A percentile compares a stretch with the other conserved stretches of the same genome.
Conservation (phyloP, 495 filamentous ascomycete species). For the Podospora sp. region DNA sequence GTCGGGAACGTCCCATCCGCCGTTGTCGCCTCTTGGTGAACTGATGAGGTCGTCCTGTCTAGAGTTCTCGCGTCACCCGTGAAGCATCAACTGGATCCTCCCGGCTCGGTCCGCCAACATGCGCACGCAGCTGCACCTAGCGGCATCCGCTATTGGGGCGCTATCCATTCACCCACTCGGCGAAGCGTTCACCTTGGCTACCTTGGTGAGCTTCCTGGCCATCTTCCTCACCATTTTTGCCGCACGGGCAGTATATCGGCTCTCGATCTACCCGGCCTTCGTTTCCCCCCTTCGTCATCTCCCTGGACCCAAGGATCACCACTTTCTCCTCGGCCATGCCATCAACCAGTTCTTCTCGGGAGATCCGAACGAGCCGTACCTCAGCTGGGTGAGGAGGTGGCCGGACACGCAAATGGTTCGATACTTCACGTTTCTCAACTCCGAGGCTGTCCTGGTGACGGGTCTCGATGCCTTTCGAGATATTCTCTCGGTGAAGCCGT, state of each 20-base stretch:
- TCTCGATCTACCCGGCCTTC: constrained; percentile 4
- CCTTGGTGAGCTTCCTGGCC: background rate
- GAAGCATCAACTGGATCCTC: too few relatives aligned
- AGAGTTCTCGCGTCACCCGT: too few relatives aligned
- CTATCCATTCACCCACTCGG: background rate
- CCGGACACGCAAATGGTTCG: constrained; percentile 1
- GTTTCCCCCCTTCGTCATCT: constrained; percentile 2
- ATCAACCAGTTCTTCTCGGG: constrained; percentile 8
- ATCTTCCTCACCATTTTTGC: background rate
- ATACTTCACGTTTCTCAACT: background rate
- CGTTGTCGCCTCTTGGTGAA: too few relatives aligned
- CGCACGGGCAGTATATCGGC: background rate
- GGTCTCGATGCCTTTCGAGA: constrained; percentile 1
- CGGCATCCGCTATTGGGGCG: background rate
- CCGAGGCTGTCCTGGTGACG: constrained; percentile 9
- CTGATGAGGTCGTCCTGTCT: too few relatives aligned
- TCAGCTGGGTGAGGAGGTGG: constrained; percentile 9
- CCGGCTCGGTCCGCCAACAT: background rate
- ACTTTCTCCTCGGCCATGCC: background rate
- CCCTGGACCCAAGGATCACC: constrained; percentile 4
- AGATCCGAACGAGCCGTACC: constrained; percentile 7
- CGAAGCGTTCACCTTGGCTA: background rate
- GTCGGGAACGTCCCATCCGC: too few relatives aligned
- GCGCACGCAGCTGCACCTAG: background rate
- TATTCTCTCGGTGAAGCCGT: background rate